Base-by-base conservation (phyloP, 202 grass and related monocot genomes). In the Setaria viridis region DNA sequence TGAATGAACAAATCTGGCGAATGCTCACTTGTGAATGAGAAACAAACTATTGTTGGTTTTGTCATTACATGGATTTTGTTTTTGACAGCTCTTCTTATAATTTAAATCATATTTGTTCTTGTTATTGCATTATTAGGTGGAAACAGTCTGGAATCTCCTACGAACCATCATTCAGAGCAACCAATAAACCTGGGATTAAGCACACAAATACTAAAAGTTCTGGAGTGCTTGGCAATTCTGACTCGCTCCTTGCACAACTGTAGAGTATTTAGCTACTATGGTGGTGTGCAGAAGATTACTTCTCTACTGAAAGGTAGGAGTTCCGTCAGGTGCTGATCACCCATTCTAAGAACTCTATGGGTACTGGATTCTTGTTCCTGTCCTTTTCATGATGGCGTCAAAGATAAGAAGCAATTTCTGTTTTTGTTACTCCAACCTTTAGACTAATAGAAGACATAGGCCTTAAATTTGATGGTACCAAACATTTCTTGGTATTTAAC, bases 211-310 rank as follows among this genome's bases (percentile, higher is more conserved):
- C 86, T 97, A 64, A 70, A 82, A 90, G 80, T 93, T 77, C 85
- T 97, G 79, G 90, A 93, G 58, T 97, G 92, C 83, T 79, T 94
- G 55, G 74, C 88, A 71, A 94, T 97, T 85, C 48, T 97, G 83
- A 90, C 92, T 72, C 82, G 92, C 50, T 97, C 95, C 58, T 84
- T 93, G 82, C 95, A 94, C 77, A 97, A 94, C 78, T 97, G 92
- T 77, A 94, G 84, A 89, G 92, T 88, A 89, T 97, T 97, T 93
- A 91, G 90, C 80, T 97, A 97, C 83, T 94, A 97, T 85, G 92
- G 95, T 88, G 95, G 95, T 63, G 71, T 97, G 62, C 90, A 94
- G 66, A 97, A 90, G 91, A 60, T 92, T 84, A 85, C 85, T 90
- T 93, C 90, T 88, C 87, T 97, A 85, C 65, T 97, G 71, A 97